Evolutionary conservation across 306 rosid species (phyloP), one percentile per base, ranked within the genome.

Genomic region (Prunus mume): DNA sequence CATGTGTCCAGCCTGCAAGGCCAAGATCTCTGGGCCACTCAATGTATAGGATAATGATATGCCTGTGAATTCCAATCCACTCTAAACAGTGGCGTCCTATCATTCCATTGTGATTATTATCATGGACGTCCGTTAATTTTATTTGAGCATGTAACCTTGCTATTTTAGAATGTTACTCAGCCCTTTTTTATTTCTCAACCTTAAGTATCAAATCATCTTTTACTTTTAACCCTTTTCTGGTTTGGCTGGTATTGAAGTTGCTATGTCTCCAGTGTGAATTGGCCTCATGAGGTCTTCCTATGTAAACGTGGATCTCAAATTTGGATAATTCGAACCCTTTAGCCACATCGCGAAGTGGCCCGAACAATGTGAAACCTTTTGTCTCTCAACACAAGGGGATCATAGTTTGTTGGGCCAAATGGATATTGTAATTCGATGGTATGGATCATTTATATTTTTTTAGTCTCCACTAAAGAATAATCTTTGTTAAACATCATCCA

Each of bases 1-100:
- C 81, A 90, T 92, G 89, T 92, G 97, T 86, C 87, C 88, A 43
- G 77, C 82, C 60, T 92, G 93, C 86, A 92, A 92, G 81, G 87
- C 85, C 56, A 92, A 81, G 78, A 88, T 85, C 60, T 88, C 97
- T 71, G 91, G 69, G 69, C 49, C 18, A 8, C 49, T 65, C 47
- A 18, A 32, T 65, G 68, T 63, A 22, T 65, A 18, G 14, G 69
- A 18, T 65, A 38, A 65, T 14, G 15, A 64, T 12, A 3, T 65
- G 49, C 17, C 69, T 3, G 14, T 19, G 24, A 34, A 65, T 65
- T 2, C 9, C 13, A 32, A 65, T 18, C 8, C 49, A 9, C 9
- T 65, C 49, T 65, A 34, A 65, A 18, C 24, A 27, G 27, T 1
- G 24, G 69, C n/a, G 45, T 15, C 12, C 41, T 6, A 63, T 63